Evolutionary conservation across 1,139 yeast species (phyloP).

Genomic region (Blastobotrys proliferans): DNA sequence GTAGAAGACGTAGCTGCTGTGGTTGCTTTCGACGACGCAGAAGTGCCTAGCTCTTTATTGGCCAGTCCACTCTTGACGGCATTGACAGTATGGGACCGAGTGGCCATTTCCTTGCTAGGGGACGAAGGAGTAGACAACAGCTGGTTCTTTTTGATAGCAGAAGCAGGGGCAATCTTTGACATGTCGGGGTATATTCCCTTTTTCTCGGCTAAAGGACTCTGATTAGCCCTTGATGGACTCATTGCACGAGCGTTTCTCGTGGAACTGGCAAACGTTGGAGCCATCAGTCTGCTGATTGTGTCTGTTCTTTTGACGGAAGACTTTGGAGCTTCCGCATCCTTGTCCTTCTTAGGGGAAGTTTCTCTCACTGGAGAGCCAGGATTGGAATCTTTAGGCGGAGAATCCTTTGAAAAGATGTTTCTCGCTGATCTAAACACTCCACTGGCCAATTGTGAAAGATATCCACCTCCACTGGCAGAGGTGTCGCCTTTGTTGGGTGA

Average conservation of each 20-base stretch:
- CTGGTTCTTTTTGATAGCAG: neutral
- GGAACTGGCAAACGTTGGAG: slow-evolving; percentile 37
- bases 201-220: slow-evolving; percentile 16
- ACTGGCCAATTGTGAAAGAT: slow-evolving; percentile 5
- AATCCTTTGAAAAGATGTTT: slow-evolving; percentile 1
- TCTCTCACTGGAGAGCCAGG: neutral
- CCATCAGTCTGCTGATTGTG: slow-evolving; percentile 32
- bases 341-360: neutral
- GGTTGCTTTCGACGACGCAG: too few relatives aligned
- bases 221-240: neutral
- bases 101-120: neutral
- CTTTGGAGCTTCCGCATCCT: slow-evolving; percentile 4
- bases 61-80: slow-evolving; percentile 5
- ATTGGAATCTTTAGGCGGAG: neutral
- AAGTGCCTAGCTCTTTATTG: neutral
- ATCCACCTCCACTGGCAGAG: neutral
- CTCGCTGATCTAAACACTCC: slow-evolving; percentile 5
- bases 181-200: slow-evolving; percentile 14
- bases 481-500: neutral
- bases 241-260: slow-evolving; percentile 14
- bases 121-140: slow-evolving; percentile 4
- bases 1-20: too few relatives aligned
- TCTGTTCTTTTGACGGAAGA: slow-evolving; percentile 1
- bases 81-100: too few relatives aligned
- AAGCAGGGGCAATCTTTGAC: too few relatives aligned